These are phyloP conservation scores for Filobasidium uniguttulatum DNA, from an alignment of 1,284 basidiomycete species.

Conservation along the genomic window DNA sequence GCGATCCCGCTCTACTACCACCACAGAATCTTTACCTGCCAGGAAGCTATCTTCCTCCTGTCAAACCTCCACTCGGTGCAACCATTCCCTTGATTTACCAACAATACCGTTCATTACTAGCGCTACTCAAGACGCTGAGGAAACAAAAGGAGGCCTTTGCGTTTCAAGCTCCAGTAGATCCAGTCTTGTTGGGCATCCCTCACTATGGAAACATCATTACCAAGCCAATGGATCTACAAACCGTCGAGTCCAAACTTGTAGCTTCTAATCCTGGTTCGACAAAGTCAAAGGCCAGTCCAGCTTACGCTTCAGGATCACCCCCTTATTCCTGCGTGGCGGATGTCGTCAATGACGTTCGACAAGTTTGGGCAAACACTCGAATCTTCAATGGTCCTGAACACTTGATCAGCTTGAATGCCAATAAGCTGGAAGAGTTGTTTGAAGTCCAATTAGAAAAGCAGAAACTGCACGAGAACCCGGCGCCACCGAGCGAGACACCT, in stretches of 20 bases:
- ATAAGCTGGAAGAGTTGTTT: constrained; percentile 67
- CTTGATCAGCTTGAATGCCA: constrained; percentile 61
- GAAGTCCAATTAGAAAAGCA: constrained; percentile 77
- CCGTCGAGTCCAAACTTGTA: constrained; percentile 73
- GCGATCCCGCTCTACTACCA: not conserved
- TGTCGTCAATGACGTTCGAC: constrained; percentile 65
- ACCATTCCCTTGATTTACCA: constrained; percentile 34
- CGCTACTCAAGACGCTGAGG: constrained; percentile 68
- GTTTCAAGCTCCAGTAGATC: constrained; percentile 81
- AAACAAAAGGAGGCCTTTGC: constrained; percentile 70
- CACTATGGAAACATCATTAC: constrained; percentile 81
- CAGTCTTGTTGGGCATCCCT: constrained; percentile 76
- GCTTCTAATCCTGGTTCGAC: constrained; percentile 52
- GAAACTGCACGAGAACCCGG: constrained; percentile 53
- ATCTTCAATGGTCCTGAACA: constrained; percentile 91
- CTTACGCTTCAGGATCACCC: constrained; percentile 44
- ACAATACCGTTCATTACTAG: constrained; percentile 71
- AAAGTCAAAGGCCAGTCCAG: constrained; percentile 37
- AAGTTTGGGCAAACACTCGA: constrained; percentile 76
- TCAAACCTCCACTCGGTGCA: constrained; percentile 26
- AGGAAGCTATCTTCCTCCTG: constrained; percentile 24
- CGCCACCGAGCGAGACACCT: not conserved
- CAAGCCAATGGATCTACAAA: constrained; percentile 89
- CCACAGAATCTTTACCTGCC: constrained; percentile 8
- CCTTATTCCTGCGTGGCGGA: constrained; percentile 58